Evolutionary conservation across 495 filamentous ascomycete species (phyloP).

Genomic region (Cudoniella acicularis): DNA sequence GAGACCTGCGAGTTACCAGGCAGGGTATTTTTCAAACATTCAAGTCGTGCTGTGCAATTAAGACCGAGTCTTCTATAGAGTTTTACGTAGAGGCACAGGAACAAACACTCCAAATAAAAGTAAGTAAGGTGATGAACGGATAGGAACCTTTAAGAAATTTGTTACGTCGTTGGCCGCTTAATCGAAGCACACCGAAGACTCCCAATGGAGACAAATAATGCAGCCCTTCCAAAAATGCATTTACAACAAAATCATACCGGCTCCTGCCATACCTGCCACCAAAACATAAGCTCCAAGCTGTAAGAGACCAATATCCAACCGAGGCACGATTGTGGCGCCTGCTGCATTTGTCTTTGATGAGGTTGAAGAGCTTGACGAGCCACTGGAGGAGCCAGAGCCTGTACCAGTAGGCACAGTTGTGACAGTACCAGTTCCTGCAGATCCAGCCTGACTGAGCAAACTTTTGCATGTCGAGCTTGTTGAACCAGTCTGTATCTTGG

Average conservation of each 20-base stretch:
- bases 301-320: conserved; percentile 59
- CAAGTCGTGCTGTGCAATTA: background rate
- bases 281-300: conserved; percentile 65
- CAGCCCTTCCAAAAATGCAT: background rate
- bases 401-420: conserved; percentile 49
- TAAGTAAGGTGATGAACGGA: background rate
- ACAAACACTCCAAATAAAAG: background rate
- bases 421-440: conserved; percentile 60
- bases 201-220: conserved; percentile 9
- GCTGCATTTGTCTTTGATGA: conserved; percentile 30
- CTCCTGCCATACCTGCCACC: conserved; percentile 63
- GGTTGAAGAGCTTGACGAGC: conserved; percentile 34
- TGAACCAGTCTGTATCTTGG: conserved; percentile 41
- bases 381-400: conserved; percentile 31
- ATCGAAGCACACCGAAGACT: background rate
- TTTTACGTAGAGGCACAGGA: background rate
- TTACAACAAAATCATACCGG: conserved; percentile 76
- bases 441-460: conserved; percentile 56
- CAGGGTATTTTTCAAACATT: background rate
- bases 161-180: background rate
- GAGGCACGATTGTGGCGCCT: conserved; percentile 42
- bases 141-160: background rate
- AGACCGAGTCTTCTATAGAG: background rate
- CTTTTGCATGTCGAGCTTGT: conserved; percentile 37
- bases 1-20: background rate